Evolutionary conservation across 1,284 basidiomycete genomes (phyloP), one percentile per base, ranked within the genome.

Genomic region (Rugosomyces carneus): DNA sequence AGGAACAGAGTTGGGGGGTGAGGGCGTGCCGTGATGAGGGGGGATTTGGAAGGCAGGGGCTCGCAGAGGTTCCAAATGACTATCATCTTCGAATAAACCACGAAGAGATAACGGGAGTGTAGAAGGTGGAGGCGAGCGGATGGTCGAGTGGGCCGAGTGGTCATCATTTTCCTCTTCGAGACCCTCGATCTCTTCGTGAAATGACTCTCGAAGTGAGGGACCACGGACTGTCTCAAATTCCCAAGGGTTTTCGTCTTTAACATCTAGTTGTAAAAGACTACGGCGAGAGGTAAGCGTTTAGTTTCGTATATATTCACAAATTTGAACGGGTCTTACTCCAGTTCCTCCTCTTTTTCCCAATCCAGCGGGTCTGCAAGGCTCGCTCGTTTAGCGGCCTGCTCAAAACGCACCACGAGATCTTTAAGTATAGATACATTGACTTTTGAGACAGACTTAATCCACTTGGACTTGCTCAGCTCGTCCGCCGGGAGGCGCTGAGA

Each of bases 391-490:
- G 89, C 91, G 1, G 87, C 89, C 42, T 78, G 78, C 57, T 91
- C 81, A 40, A 87, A 88, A 24, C 84, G 80, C 21, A 78, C 67
- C 40, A 97, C 78, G 35, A 98, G 74, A 50, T 98, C 95, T 57
- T 84, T 86, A n/a, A 99, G 69, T 7, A 81, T 66, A 0, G 81
- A 73, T 6, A 91, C 67, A 0, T 83, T 78, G 2, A 78, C 70
- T 68, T 89, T 95, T 26, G 79, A 68, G 18, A 80, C 66, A 10
- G 78, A 72, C 60, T 89, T 93, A 57, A 98, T 93, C 93, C 95
- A 99, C 59, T 90, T 95, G n/a, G 81, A 79, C 65, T 89, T 94
- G 5, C 73, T 63, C 2, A 99, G 75, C 56, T 99, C 95, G 43
- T 98, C 96, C 5, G 94, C 93, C 7, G 84, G 75, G 16, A 89